Base-by-base conservation (phyloP, 495 filamentous ascomycete species). In the Xylaria castorea region DNA sequence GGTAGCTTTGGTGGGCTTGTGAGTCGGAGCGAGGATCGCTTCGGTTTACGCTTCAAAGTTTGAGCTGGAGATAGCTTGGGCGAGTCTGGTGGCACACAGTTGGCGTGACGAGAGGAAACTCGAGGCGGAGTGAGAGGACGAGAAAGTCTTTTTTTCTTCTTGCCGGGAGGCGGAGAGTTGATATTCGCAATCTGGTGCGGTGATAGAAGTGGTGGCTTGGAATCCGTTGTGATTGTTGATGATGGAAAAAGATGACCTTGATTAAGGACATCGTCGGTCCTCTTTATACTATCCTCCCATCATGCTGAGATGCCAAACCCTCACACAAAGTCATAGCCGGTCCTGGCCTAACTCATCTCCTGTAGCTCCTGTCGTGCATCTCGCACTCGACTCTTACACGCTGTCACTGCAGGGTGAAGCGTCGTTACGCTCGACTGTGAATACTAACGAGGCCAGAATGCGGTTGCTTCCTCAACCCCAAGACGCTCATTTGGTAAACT, bases 201-300 rank as follows among this genome's bases (percentile, higher is more conserved):
- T 36, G 68, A 63, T 57, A 7, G 70, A 60, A 51, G 50, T 14
- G 38, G 20, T 50, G 62, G 42, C 12, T 68, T 25, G 16, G 73
- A 69, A 72, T 70, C 69, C 68, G 55, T 61, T 30, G 36, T 74
- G 66, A 68, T 68, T 57, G 22, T 71, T 76, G 72, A 66, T 61
- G 66, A 69, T 63, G 63, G 11, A 60, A 34, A 40, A 40, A 55
- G 18, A 58, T n/a, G 50, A 58, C 66, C 69, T 67, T 74, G 44
- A 11, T 57, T 71, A 44, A 64, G 68, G 58, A 58, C 62, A 40
- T n/a, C 25, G 18, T 20, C 27, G 34, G 32, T 12, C 34, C 68
- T 67, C 74, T 77, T 79, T 77, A 79, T 79, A 72, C 74, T 68
- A 34, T 20, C 62, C 61, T 40, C 16, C 62, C 62, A 68, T 63